These are phyloP conservation scores for Citrullus mucosospermus DNA, from an alignment of 306 rosid species.

Conservation along the genomic window DNA sequence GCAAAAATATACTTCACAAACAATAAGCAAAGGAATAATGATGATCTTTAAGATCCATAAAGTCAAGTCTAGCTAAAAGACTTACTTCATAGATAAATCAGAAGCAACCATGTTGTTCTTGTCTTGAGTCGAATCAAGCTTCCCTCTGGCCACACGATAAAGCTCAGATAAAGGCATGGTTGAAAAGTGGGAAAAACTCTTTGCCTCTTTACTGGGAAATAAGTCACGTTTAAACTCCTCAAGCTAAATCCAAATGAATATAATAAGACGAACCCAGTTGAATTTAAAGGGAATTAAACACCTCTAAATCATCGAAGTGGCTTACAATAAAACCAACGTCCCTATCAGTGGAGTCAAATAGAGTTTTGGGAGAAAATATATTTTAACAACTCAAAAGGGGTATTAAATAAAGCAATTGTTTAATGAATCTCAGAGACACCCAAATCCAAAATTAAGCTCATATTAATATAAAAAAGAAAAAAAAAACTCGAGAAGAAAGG, in stretches of 20 bases:
- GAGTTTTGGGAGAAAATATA: neutral
- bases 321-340: neutral
- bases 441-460: neutral
- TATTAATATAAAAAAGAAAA: neutral
- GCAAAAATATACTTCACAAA: constrained; percentile 3
- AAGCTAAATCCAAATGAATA: constrained; percentile 5
- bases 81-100: constrained; percentile 58
- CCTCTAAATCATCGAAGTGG: neutral
- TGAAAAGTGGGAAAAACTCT: constrained; percentile 16
- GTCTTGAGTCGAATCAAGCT: constrained; percentile 39
- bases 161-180: constrained; percentile 84
- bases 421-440: neutral
- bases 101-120: constrained; percentile 17
- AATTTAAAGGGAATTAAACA: neutral
- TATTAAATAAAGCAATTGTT: neutral
- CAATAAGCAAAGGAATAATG: constrained; percentile 2
- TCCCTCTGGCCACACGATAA: constrained; percentile 49
- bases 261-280: constrained; percentile 3
- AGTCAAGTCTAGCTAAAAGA: constrained; percentile 11
- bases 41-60: neutral
- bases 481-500: neutral
- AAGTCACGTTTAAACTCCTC: constrained; percentile 16
- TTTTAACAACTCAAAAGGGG: neutral
- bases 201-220: constrained; percentile 5
- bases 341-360: neutral